Base-by-base conservation (phyloP, 257 asterid genomes). In the Haberlea rhodopensis region DNA sequence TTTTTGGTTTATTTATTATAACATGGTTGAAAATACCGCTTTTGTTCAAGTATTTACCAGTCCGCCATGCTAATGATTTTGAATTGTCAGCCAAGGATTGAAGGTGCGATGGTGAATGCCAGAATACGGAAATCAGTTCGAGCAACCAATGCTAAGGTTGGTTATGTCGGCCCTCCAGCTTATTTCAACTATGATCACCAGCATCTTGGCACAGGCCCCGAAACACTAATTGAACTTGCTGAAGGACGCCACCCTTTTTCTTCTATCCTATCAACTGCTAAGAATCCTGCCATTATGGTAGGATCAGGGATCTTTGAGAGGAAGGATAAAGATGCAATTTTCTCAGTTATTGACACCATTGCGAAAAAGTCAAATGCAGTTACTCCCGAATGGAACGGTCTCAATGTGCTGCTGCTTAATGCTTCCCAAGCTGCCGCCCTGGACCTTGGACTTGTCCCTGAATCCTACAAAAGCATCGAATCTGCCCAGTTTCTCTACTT, bases 371-470 rank as follows among this genome's bases (percentile, higher is more conserved):
- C 73, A 27, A 90, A 90, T 29, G 95, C 84, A 15, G 81, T 89
- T 15, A 74, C 91, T 27, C 91, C 96, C 0, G 97, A 86, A 29
- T 90, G 97, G 97, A 92, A 89, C 1, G 96, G 96, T 8, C 73
- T 90, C 76, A 94, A 94, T 16, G 82, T 85, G 3, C 65, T 94
- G 79, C 86, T 94, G 52, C 80, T 84, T 15, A 90, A 84, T 60
- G 99, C 96, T 29, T 91, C 96, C 68, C 99, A 94, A 79, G 95
- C 99, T 56, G 99, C 99, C 3, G 88, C 99, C 23, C 89, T 94
- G 57, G 99, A 94, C 82, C 96, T 94, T 8, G 99, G 99, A 15
- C 99, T 94, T 10, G 84, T 92, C 3, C 91, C 94, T 3, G 87
- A 94, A 82, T 81, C 95, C 4, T 91, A 78, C 29, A 80, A 77